phyloP scores from a whole-genome alignment of 768 basidiomycete genomes.

The Podaxis sp. region DNA sequence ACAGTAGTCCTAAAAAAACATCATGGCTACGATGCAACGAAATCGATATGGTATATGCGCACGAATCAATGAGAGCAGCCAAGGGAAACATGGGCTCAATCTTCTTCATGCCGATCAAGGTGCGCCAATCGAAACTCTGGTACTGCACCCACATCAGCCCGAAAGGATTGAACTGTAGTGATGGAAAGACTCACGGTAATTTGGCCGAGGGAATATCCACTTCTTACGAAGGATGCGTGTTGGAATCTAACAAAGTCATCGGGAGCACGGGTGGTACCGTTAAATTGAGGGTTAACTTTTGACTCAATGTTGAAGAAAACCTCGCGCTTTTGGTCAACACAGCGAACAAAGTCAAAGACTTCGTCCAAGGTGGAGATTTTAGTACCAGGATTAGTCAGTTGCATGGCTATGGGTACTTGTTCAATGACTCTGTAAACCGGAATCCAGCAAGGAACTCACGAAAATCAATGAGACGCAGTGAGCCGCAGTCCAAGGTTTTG shows the following conservation, averaged over 20 bases:
- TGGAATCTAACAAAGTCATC: constrained; percentile 62
- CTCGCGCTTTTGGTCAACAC: constrained; percentile 59
- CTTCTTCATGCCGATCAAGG: constrained; percentile 68
- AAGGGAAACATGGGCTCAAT: constrained; percentile 52
- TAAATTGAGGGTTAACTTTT: constrained; percentile 56
- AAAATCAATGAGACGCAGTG: constrained; percentile 50
- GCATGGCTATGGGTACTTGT: constrained; percentile 39
- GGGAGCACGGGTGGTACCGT: constrained; percentile 47
- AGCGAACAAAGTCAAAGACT: constrained; percentile 71
- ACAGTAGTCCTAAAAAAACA: constrained; percentile 31
- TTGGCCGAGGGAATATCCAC: constrained; percentile 50
- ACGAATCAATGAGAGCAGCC: constrained; percentile 67
- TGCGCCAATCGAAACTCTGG: constrained; percentile 83
- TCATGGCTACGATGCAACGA: neutral
- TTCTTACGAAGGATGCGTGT: constrained; percentile 50
- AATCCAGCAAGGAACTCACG: constrained; percentile 38
- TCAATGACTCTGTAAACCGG: neutral
- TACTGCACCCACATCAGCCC: constrained; percentile 36
- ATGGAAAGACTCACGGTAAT: constrained; percentile 49
- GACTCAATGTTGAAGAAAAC: constrained; percentile 79
- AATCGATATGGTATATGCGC: constrained; percentile 18
- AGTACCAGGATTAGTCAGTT: constrained; percentile 61
- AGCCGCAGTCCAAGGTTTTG: constrained; percentile 79
- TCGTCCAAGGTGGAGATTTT: constrained; percentile 72
- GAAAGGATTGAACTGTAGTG: neutral